phyloP scores from a whole-genome alignment of 2,329 filamentous ascomycete species.

The Fusarium transvaalense region DNA sequence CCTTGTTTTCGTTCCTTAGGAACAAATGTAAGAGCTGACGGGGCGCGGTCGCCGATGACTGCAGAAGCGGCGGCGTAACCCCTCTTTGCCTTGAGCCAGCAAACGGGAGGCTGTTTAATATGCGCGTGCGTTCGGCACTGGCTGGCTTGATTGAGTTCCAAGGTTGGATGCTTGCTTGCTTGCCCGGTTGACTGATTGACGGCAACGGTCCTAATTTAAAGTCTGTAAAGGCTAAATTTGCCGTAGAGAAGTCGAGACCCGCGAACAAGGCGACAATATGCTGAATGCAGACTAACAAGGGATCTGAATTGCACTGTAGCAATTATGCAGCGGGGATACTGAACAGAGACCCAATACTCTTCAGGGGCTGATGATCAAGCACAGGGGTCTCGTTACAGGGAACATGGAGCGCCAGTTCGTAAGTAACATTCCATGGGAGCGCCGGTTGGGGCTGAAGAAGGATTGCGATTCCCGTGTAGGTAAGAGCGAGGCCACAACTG shows the following conservation, averaged over 20 bases:
- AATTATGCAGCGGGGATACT: constrained; percentile 30
- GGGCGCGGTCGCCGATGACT: constrained; percentile 44
- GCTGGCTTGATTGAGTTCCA: constrained; percentile 19
- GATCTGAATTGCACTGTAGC: constrained; percentile 25
- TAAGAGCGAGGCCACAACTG: constrained; percentile 21
- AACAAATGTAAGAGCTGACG: constrained; percentile 47
- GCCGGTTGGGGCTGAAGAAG: constrained; percentile 10
- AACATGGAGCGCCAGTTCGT: constrained; percentile 18
- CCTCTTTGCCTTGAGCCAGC: constrained; percentile 42
- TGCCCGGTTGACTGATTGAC: constrained; percentile 30
- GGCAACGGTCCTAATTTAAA: constrained; percentile 20
- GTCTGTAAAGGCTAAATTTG: constrained; percentile 26
- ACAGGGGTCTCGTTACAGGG: constrained; percentile 32
- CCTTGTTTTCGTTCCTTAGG: constrained; percentile 42
- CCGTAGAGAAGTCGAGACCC: constrained; percentile 16
- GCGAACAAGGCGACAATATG: constrained; percentile 14
- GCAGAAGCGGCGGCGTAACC: constrained; percentile 47
- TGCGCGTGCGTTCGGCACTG: constrained; percentile 38
- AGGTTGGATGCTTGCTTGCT: constrained; percentile 20
- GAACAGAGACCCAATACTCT: constrained; percentile 28
- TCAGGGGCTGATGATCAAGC: constrained; percentile 37
- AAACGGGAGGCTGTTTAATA: constrained; percentile 38
- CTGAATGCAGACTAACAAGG: constrained; percentile 32
- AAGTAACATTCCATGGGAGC: background rate
- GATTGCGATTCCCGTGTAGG: constrained; percentile 17